Base-by-base conservation (phyloP, 2,329 filamentous ascomycete species). In the Xylariaceae sp. region DNA sequence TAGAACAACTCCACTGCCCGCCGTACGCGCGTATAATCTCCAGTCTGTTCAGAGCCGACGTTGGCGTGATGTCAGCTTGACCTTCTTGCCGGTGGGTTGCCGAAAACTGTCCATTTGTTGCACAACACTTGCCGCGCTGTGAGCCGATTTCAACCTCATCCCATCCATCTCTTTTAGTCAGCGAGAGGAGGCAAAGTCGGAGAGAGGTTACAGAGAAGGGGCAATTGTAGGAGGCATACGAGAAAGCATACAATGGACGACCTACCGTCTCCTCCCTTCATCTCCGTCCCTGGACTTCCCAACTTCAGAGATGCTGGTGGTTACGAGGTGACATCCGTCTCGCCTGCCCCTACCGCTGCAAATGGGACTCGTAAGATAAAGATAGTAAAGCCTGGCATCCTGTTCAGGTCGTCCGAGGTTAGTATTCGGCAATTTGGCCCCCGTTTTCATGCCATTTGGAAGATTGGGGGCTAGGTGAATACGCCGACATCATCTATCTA, bases 301-400 rank as follows among this genome's bases (percentile, higher is more conserved):
- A 90, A 91, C 74, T 86, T 90, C 70, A 81, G 88, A 57, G 86
- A 89, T 69, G 75, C 88, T 30, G 86, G 86, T 63, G 84, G 84
- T 50, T 84, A 86, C 64, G 75, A 79, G 8, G 69, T 82, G 51
- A 59, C 71, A 30, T 66, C 18, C 68, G 56, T 58, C 37, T 60
- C 57, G 49, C 48, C 61, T 4, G 18, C 8, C 67, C 57, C 55
- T 6, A 11, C 45, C 34, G 51, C 52, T 15, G 1, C 51, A 1
- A 51, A 55, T 17, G 58, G 59, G 34, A 62, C 54, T 15, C 49
- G 58, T 3, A 62, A 10, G 47, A 56, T 51, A 9, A 75, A 72
- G 69, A 74, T 72, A 55, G 70, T 89, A 61, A 79, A 81, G 30
- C 75, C 75, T 18, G 77, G 79, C 37, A 68, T 85, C 35, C 74